Evolutionary conservation across 495 filamentous ascomycete genomes (phyloP).

Genomic region (Cercophora scortea): DNA sequence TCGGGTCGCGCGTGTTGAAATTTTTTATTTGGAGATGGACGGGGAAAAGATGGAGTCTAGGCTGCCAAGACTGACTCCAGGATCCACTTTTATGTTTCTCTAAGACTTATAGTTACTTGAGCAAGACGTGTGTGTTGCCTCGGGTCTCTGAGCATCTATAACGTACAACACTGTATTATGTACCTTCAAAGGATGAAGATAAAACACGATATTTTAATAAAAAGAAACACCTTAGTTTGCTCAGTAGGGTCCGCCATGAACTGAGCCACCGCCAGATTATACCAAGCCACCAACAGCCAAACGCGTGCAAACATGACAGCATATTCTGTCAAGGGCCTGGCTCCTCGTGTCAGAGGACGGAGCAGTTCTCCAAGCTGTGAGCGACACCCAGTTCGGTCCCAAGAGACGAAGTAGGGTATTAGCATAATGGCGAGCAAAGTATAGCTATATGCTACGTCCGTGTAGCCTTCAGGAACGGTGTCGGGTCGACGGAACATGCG

Average conservation of each 20-base stretch:
- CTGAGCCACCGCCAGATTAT: neutral
- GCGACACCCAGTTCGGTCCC: neutral
- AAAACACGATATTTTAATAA: neutral
- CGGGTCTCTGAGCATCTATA: neutral
- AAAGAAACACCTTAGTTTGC: neutral
- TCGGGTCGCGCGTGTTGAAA: slow-evolving; percentile 6
- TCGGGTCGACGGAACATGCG: slow-evolving; percentile 1
- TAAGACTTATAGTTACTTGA: too few species aligned
- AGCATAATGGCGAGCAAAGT: neutral
- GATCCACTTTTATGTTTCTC: too few species aligned
- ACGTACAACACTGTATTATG: too few species aligned
- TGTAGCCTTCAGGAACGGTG: neutral
- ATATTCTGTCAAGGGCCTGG: neutral
- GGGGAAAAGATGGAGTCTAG: too few species aligned
- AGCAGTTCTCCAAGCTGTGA: neutral
- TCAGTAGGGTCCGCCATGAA: neutral
- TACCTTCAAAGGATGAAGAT: neutral
- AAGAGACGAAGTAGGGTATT: neutral
- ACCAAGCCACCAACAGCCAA: neutral
- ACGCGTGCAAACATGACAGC: slow-evolving; percentile 1
- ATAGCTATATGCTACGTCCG: neutral
- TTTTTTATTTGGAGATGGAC: slow-evolving; percentile 8
- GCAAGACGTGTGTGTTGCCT: too few species aligned
- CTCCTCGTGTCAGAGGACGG: neutral
- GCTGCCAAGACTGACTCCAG: too few species aligned